Conservation (phyloP, 495 filamentous ascomycete genomes). For the Penicillium verhagenii region DNA sequence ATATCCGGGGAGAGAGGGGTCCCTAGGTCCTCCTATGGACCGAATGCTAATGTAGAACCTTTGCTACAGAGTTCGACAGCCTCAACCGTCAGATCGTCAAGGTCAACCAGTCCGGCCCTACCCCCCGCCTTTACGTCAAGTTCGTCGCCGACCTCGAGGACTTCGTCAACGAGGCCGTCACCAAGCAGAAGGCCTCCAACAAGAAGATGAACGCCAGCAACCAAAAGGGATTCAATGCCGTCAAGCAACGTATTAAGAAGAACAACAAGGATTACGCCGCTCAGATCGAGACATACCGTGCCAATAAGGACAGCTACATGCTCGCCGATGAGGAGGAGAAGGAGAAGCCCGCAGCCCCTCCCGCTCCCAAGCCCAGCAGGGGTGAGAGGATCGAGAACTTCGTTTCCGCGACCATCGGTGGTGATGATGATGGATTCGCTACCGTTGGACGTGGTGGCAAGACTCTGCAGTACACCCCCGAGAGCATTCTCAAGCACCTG, state of each 20-base stretch:
- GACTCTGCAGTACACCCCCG: conserved; percentile 84
- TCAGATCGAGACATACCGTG: conserved; percentile 84
- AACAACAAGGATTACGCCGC: conserved; percentile 92
- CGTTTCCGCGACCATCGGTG: conserved; percentile 51
- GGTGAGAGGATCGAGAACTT: conserved; percentile 43
- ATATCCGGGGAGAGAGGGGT: not conserved
- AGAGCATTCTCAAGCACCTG: conserved; percentile 97
- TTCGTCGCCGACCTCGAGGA: conserved; percentile 92
- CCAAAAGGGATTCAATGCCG: conserved; percentile 88
- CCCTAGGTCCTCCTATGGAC: not conserved
- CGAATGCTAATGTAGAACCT: conserved; percentile 19
- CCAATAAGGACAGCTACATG: conserved; percentile 84
- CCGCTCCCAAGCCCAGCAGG: conserved; percentile 38
- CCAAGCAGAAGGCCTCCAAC: conserved; percentile 90
- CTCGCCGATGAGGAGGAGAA: conserved; percentile 73
- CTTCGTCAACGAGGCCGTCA: conserved; percentile 86
- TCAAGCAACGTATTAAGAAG: conserved; percentile 96
- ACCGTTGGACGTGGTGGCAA: conserved; percentile 85
- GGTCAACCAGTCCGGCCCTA: conserved; percentile 69
- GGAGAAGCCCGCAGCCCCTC: conserved; percentile 44
- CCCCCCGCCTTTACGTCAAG: conserved; percentile 89
- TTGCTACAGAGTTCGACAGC: conserved; percentile 83
- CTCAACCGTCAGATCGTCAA: conserved; percentile 87
- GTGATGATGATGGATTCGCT: conserved; percentile 80
- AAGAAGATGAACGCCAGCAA: conserved; percentile 99